phyloP scores from a whole-genome alignment of 441 rosid genomes.

The Croton setiger region DNA sequence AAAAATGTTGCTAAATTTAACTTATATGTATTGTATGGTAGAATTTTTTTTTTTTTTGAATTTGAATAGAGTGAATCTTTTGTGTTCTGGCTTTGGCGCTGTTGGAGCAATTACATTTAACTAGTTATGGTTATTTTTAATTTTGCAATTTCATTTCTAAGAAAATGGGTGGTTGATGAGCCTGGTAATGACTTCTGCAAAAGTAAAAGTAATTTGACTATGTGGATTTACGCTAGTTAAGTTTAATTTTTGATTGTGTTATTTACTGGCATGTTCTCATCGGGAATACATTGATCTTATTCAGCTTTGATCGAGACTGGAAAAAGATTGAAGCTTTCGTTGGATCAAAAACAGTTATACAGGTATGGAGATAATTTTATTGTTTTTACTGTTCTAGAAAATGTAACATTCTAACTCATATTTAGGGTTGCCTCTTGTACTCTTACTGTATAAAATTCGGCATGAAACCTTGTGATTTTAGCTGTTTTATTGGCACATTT shows the following conservation, averaged over 20 bases:
- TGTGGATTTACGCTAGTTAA: neutral
- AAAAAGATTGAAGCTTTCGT: constrained; percentile 92
- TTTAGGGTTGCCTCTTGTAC: neutral
- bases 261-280: neutral
- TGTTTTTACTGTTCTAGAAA: neutral
- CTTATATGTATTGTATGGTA: neutral
- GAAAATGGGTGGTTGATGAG: neutral
- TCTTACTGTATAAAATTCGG: neutral
- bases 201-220: neutral
- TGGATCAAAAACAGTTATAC: constrained; percentile 90
- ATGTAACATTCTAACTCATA: neutral
- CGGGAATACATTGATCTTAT: constrained; percentile 10
- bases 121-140: neutral
- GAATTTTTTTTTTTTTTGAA: neutral
- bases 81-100: neutral
- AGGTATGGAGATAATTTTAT: constrained; percentile 40
- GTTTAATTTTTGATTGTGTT: neutral
- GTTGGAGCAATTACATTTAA: no score
- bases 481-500: neutral
- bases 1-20: neutral
- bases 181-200: neutral
- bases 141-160: neutral
- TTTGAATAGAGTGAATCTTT: neutral
- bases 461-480: neutral
- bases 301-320: constrained; percentile 95